phyloP scores from a whole-genome alignment of 768 basidiomycete species.

The Lenzites betulinus region DNA sequence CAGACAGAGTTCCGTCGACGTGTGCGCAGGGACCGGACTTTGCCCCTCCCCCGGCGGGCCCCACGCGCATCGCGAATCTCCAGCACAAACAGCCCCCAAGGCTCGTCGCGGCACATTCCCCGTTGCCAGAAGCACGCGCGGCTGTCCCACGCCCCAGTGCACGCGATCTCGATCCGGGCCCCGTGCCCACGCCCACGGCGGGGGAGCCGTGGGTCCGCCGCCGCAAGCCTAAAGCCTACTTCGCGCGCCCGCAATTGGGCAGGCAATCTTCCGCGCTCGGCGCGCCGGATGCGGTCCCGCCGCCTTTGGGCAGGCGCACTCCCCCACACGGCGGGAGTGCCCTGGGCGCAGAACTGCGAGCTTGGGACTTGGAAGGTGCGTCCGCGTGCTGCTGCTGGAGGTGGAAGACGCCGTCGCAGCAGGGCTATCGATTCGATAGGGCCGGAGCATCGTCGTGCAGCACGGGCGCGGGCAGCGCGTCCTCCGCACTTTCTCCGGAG shows the following conservation, averaged over 20 bases:
- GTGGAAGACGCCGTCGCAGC: not conserved
- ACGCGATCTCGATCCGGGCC: not conserved
- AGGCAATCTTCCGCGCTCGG: slow-evolving; percentile 2
- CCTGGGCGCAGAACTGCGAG: too few species aligned
- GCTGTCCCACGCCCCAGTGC: not conserved
- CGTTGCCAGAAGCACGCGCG: not conserved
- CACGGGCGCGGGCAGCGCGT: not conserved
- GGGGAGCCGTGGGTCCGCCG: not conserved
- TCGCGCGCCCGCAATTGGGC: not conserved
- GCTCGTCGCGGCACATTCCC: too few species aligned
- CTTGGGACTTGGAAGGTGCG: too few species aligned
- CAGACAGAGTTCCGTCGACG: too few species aligned
- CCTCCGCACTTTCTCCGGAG: slow-evolving; percentile 14
- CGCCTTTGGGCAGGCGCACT: too few species aligned
- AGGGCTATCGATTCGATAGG: not conserved
- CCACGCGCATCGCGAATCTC: too few species aligned
- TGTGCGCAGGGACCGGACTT: too few species aligned
- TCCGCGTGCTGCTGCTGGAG: not conserved
- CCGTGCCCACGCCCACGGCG: not conserved
- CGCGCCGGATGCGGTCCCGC: too few species aligned
- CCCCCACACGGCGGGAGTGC: too few species aligned
- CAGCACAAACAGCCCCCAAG: too few species aligned
- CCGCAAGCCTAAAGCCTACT: slow-evolving; percentile 19
- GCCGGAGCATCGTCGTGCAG: not conserved
- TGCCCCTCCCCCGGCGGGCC: too few species aligned